Evolutionary conservation across 2,329 filamentous ascomycete genomes (phyloP).

Genomic region (Leptographium procerum): DNA sequence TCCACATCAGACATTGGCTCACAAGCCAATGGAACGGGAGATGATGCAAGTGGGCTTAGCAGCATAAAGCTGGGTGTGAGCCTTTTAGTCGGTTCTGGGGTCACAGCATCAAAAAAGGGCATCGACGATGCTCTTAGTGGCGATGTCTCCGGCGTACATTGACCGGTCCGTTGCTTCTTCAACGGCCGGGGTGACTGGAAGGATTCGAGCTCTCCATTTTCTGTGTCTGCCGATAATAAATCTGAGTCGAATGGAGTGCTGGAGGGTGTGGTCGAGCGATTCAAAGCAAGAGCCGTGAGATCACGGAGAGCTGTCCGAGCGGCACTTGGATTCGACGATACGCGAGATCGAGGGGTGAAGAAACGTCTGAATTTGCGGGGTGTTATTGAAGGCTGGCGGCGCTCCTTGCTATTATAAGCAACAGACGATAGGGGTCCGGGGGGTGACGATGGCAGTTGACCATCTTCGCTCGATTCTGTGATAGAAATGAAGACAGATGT

Average conservation of each 20-base stretch:
- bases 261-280: conserved; percentile 28
- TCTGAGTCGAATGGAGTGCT: neutral
- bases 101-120: conserved; percentile 2
- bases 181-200: conserved; percentile 16
- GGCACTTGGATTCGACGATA: conserved; percentile 25
- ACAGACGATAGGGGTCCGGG: conserved; percentile 12
- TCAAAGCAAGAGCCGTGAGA: conserved; percentile 27
- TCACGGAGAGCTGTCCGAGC: conserved; percentile 29
- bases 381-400: conserved; percentile 39
- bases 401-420: conserved; percentile 25
- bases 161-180: conserved; percentile 28
- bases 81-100: conserved; percentile 5
- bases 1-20: conserved; percentile 20
- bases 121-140: conserved; percentile 18
- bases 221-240: neutral
- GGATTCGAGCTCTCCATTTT: conserved; percentile 10
- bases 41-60: conserved; percentile 27
- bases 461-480: neutral
- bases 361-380: conserved; percentile 42
- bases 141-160: conserved; percentile 26
- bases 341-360: conserved; percentile 37
- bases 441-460: conserved; percentile 15
- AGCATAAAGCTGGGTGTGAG: conserved; percentile 13
- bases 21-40: conserved; percentile 16
- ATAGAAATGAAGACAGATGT: conserved; percentile 2